Percentiles rank a stretch among this genome's conserved stretches.
Evolutionary conservation across 805 yeast genomes (phyloP).

Genomic region (Metschnikowia lochheadii): DNA sequence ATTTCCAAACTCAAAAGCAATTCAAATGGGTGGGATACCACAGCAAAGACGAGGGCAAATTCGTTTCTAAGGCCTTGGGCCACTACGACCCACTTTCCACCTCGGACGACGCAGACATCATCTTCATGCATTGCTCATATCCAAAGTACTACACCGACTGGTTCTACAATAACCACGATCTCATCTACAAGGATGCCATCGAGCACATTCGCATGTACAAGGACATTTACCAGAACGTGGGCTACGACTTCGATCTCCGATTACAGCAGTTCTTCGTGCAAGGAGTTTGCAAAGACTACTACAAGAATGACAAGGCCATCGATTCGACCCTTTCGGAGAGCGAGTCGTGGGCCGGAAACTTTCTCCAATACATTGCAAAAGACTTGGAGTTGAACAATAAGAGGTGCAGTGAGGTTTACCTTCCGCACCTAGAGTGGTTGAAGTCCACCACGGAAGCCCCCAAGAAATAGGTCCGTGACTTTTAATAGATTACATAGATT

Average conservation of each 20-base stretch:
- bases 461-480: not conserved
- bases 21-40: slow-evolving; percentile 37
- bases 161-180: slow-evolving; percentile 24
- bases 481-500: too few relatives aligned
- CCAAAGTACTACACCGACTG: slow-evolving; percentile 43
- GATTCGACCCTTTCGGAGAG: slow-evolving; percentile 20
- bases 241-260: slow-evolving; percentile 42
- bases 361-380: slow-evolving; percentile 23
- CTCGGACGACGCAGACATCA: slow-evolving; percentile 14
- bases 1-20: slow-evolving; percentile 50
- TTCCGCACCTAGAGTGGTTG: slow-evolving; percentile 42
- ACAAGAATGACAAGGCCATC: slow-evolving; percentile 21
- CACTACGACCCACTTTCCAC: slow-evolving; percentile 37
- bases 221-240: slow-evolving; percentile 31
- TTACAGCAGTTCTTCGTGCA: slow-evolving; percentile 37
- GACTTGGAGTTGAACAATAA: slow-evolving; percentile 23
- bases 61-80: slow-evolving; percentile 27
- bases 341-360: slow-evolving; percentile 33
- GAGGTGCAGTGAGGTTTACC: slow-evolving; percentile 33
- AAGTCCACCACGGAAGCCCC: slow-evolving; percentile 26
- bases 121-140: slow-evolving; percentile 58
- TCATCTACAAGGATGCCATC: slow-evolving; percentile 27
- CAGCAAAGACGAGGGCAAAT: slow-evolving; percentile 26
- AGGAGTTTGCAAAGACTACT: slow-evolving; percentile 36
- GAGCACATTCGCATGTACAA: slow-evolving; percentile 41